phyloP scores from a whole-genome alignment of 106 monocot species.

The Platanthera zijinensis region DNA sequence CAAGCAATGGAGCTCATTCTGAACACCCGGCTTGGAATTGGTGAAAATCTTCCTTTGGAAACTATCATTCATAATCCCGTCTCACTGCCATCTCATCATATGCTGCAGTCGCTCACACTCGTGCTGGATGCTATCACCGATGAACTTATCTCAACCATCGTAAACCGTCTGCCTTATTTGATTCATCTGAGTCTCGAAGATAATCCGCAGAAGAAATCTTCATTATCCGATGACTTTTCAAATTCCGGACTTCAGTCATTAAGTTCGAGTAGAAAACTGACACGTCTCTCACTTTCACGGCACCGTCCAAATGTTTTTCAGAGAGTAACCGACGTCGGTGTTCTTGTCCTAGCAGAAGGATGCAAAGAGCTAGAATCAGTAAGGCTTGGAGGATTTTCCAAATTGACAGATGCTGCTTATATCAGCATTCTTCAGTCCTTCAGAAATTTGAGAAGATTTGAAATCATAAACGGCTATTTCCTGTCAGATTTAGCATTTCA shows the following conservation, averaged over 20 bases:
- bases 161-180: conserved; percentile 35
- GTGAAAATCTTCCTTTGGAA: not conserved
- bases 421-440: conserved; percentile 62
- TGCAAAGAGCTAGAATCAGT: conserved; percentile 53
- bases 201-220: conserved; percentile 28
- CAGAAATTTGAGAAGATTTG: conserved; percentile 48
- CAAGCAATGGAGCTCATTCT: conserved; percentile 23
- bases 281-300: conserved; percentile 50
- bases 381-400: conserved; percentile 74
- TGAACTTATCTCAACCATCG: conserved; percentile 35
- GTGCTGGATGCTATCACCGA: conserved; percentile 60
- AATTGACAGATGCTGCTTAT: conserved; percentile 87
- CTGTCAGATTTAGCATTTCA: conserved; percentile 79
- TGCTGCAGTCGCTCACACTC: conserved; percentile 59
- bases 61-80: not conserved
- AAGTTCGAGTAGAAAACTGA: conserved; percentile 33
- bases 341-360: conserved; percentile 53
- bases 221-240: conserved; percentile 39
- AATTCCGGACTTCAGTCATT: conserved; percentile 58
- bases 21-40: not conserved
- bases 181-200: conserved; percentile 70
- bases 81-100: not conserved
- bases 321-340: conserved; percentile 69
- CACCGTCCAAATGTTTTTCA: conserved; percentile 32
- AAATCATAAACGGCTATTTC: conserved; percentile 44